These are phyloP conservation scores for Melampsora americana DNA, from an alignment of 1,284 basidiomycete genomes.

Conservation along the genomic window DNA sequence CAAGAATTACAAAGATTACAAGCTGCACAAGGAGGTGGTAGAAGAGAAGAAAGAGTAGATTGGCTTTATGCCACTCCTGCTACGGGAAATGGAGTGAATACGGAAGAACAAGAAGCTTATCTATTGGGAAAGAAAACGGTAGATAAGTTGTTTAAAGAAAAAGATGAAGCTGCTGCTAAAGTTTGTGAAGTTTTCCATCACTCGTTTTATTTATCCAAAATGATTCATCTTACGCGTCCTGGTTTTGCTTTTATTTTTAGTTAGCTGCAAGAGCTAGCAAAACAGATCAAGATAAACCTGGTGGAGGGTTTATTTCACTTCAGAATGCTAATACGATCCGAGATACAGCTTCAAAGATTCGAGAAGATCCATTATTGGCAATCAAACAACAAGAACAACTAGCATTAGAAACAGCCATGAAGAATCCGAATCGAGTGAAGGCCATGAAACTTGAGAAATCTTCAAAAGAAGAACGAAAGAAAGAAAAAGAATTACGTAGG, in stretches of 20 bases:
- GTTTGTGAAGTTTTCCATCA: background rate
- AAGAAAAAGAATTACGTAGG: conserved; percentile 30
- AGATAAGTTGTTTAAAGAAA: conserved; percentile 81
- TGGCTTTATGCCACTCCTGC: conserved; percentile 99
- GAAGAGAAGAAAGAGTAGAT: conserved; percentile 85
- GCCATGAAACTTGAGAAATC: conserved; percentile 49
- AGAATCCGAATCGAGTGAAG: conserved; percentile 81
- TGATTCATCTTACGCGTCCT: background rate
- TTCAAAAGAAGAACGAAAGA: conserved; percentile 14
- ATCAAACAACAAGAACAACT: conserved; percentile 98
- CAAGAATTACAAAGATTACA: conserved; percentile 92
- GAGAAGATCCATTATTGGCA: conserved; percentile 89
- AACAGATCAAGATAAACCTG: conserved; percentile 35
- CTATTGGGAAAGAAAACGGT: conserved; percentile 97
- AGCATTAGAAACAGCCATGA: conserved; percentile 80
- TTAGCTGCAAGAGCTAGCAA: conserved; percentile 26
- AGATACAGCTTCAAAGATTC: conserved; percentile 86
- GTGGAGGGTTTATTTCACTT: conserved; percentile 63
- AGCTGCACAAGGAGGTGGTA: conserved; percentile 83
- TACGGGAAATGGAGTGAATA: conserved; percentile 72
- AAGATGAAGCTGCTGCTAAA: conserved; percentile 62
- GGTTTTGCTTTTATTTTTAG: background rate
- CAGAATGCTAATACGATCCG: conserved; percentile 88
- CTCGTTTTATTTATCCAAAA: background rate
- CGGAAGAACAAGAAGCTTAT: conserved; percentile 92